Evolutionary conservation across 371 early-diverging fungal genomes (phyloP), one percentile per base, ranked within the genome.

Genomic region (Circinella minor): DNA sequence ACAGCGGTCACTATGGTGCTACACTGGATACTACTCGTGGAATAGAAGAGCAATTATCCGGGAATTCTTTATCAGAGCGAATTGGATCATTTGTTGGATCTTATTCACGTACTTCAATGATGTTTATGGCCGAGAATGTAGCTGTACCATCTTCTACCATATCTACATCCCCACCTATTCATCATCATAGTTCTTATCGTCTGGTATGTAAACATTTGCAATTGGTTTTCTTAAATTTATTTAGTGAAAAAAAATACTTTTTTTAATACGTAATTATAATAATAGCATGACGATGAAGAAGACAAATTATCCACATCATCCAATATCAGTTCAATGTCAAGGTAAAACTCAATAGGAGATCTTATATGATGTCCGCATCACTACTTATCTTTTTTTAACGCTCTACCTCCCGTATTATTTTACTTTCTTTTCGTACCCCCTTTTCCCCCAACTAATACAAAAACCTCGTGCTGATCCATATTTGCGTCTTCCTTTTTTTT

Each of bases 121-220:
- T 81, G 78, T 79, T 73, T 67, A 82, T 85, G 85, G 85, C 82
- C 11, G 85, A 85, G 55, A 85, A 85, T 64, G 39, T 85, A 36
- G 64, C 79, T 14, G 74, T 82, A n/a, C 77, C 66, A 37, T 47
- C 54, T 4, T 20, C 72, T 34, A 68, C 43, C 55, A n/a, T n/a
- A n/a, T 66, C 61, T 9, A 48, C 60, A 68, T 51, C 51, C 4
- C 17, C 51, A 17, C 17, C 17, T 51, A 17, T 51, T n/a, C 51
- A 51, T 51, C 47, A 47, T 47, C 4, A 4, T 6, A 11, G 3
- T 43, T 1, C 43, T 43, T 43, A 43, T 51, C 51, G 51, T 13
- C 15, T 51, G 66, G 66, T 38, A 65, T 10, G 15, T 27, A 27
- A 27, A 27, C 27, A 27, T 27, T 27, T 27, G 27, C 27, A 27